These are phyloP conservation scores for Boletus reticuloceps DNA, from an alignment of 768 basidiomycete species.

Conservation along the genomic window DNA sequence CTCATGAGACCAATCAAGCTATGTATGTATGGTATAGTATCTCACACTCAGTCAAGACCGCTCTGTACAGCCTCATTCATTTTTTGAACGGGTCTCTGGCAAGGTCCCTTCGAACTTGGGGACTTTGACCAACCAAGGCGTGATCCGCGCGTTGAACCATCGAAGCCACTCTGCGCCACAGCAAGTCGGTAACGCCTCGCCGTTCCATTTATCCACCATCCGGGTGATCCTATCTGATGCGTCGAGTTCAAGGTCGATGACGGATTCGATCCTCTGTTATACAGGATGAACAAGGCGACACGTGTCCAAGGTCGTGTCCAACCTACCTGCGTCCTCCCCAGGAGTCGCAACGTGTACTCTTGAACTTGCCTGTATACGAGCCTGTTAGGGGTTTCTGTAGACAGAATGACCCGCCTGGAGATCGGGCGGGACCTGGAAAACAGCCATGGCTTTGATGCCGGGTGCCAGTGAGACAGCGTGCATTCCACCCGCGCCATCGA, in stretches of 20 bases:
- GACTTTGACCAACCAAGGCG: background rate
- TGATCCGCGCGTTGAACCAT: background rate
- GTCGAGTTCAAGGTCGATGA: background rate
- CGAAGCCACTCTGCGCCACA: background rate
- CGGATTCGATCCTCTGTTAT: background rate
- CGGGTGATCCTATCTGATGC: background rate
- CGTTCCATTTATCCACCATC: background rate
- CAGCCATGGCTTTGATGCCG: background rate
- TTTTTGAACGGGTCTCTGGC: background rate
- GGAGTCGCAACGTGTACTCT: background rate
- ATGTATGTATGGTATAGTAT: too few species aligned
- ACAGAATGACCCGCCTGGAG: conserved; percentile 35
- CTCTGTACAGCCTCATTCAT: too few species aligned
- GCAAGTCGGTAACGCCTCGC: background rate
- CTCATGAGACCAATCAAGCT: too few species aligned
- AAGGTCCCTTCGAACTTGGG: background rate
- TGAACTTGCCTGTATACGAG: background rate
- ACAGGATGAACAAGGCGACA: background rate
- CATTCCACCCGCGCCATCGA: background rate
- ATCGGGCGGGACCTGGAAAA: conserved; percentile 50
- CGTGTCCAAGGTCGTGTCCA: background rate
- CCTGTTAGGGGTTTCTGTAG: background rate
- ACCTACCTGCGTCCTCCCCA: background rate
- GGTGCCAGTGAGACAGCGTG: background rate
- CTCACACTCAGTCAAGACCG: too few species aligned